Percentiles rank a stretch among this genome's conserved stretches.
These are phyloP conservation scores for Trichophyton simii DNA, from an alignment of 2,329 filamentous ascomycete genomes.

Conservation along the genomic window DNA sequence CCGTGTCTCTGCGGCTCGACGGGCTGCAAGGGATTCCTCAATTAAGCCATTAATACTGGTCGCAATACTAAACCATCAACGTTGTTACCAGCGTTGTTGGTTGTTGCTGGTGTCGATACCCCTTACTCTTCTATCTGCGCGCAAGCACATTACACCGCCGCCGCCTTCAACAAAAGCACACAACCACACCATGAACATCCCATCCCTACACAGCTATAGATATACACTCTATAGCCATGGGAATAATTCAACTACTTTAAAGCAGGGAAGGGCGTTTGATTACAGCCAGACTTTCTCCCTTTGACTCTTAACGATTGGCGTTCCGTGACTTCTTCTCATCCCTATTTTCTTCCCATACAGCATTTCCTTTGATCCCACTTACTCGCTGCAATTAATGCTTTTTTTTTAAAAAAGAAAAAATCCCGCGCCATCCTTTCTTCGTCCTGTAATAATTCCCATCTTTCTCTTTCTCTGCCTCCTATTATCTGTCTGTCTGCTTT, in stretches of 20 bases:
- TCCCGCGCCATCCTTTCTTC: background rate
- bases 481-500: background rate
- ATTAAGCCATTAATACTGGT: conserved; percentile 38
- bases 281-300: background rate
- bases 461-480: background rate
- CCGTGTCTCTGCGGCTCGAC: conserved; percentile 93
- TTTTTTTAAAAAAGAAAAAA: background rate
- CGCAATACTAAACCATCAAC: no score
- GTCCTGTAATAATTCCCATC: background rate
- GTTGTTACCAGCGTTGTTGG: no score
- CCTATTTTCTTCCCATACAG: no score
- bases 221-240: background rate
- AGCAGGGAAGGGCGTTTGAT: background rate
- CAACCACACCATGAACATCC: background rate
- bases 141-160: no score
- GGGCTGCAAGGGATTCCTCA: conserved; percentile 97
- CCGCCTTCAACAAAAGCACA: background rate
- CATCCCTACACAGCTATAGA: background rate
- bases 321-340: background rate
- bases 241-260: conserved; percentile 1
- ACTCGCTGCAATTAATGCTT: background rate
- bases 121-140: background rate
- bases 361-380: background rate
- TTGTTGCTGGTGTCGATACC: background rate
- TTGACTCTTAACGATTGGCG: background rate